A percentile compares a stretch with the other conserved stretches of the same genome.
phyloP scores from a whole-genome alignment of 83 land plant species.

The Thuja plicata region DNA sequence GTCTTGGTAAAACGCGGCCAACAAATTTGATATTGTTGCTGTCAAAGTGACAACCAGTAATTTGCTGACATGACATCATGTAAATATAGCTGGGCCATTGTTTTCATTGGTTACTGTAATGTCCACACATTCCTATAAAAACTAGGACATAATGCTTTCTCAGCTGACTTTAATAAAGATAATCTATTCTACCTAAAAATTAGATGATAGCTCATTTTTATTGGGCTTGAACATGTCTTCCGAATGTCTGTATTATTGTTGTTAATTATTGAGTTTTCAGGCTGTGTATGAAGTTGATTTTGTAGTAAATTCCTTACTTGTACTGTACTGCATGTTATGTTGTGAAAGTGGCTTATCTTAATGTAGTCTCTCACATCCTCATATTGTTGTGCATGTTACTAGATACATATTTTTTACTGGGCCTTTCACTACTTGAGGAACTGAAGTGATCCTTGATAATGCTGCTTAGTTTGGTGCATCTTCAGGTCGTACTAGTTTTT shows the following conservation, averaged over 20 bases:
- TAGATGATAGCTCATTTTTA: background rate
- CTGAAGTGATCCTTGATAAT: background rate
- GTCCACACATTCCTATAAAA: background rate
- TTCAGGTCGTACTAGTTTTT: background rate
- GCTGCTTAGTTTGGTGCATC: background rate
- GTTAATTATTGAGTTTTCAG: background rate
- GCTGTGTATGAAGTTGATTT: background rate
- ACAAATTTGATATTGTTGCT: background rate
- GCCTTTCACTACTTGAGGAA: background rate
- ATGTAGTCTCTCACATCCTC: too few relatives aligned
- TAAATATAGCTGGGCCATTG: background rate
- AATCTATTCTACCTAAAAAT: background rate
- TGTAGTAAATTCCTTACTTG: background rate
- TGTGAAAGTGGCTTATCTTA: background rate
- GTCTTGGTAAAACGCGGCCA: background rate
- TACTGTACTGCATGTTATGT: background rate
- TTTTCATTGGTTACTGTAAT: background rate
- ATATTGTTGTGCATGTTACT: background rate
- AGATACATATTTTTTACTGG: background rate
- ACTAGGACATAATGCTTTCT: background rate
- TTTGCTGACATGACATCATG: conserved; percentile 11
- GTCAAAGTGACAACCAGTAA: background rate
- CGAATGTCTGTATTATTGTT: background rate
- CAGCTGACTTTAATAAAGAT: background rate
- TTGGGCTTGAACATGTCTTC: background rate